phyloP scores from a whole-genome alignment of 768 basidiomycete genomes.

The Daedalea quercina region DNA sequence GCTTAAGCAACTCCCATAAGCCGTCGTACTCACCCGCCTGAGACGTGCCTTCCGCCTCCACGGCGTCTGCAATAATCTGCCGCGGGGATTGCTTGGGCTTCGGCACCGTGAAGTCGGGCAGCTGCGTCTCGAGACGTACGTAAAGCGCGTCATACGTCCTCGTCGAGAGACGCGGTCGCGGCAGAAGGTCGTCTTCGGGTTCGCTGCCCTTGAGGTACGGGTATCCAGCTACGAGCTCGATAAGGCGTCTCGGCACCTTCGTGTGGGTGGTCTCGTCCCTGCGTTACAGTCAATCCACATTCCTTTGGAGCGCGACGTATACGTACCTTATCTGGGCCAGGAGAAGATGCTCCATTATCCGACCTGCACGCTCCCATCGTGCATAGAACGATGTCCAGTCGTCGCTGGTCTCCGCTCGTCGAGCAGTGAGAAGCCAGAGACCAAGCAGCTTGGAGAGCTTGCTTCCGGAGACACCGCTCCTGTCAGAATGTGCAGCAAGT shows the following conservation, averaged over 20 bases:
- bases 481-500: slow-evolving; percentile 65
- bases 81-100: slow-evolving; percentile 46
- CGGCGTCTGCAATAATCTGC: slow-evolving; percentile 55
- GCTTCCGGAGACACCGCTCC: slow-evolving; percentile 70
- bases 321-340: slow-evolving; percentile 62
- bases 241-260: slow-evolving; percentile 61
- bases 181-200: slow-evolving; percentile 39
- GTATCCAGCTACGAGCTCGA: slow-evolving; percentile 64
- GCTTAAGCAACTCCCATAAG: slow-evolving; percentile 53
- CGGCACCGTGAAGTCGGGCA: slow-evolving; percentile 25
- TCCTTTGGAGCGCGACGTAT: not conserved
- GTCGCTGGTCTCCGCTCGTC: slow-evolving; percentile 41
- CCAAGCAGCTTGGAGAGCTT: slow-evolving; percentile 71
- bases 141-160: slow-evolving; percentile 56
- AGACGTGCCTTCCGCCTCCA: slow-evolving; percentile 34
- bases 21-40: slow-evolving; percentile 28
- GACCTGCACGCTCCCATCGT: slow-evolving; percentile 68
- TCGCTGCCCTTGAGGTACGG: slow-evolving; percentile 42
- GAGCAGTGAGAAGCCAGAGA: slow-evolving; percentile 58
- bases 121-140: slow-evolving; percentile 56
- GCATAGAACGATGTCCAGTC: slow-evolving; percentile 63
- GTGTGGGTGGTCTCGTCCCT: slow-evolving; percentile 54
- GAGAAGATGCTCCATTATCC: slow-evolving; percentile 73
- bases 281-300: not conserved
- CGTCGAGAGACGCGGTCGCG: slow-evolving; percentile 65